Evolutionary conservation across 176 grass and related monocot species (phyloP).

Genomic region (Oryza officinalis): DNA sequence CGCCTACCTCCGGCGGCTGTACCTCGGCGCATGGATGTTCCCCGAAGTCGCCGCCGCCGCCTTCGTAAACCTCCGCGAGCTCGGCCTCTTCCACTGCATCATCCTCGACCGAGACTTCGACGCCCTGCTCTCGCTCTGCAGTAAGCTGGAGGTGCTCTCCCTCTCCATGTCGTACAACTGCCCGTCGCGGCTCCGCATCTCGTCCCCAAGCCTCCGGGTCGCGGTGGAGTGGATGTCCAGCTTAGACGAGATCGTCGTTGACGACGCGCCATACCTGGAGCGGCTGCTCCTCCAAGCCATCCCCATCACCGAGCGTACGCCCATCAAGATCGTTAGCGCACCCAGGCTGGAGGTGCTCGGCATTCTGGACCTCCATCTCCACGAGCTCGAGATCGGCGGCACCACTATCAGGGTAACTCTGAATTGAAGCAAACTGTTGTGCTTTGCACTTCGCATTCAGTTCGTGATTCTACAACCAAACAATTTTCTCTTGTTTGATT

Average conservation of each 20-base stretch:
- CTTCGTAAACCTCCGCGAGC: conserved; percentile 31
- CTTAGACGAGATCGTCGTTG: conserved; percentile 5
- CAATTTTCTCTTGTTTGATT: not conserved
- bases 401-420: conserved; percentile 26
- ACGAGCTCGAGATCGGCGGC: conserved; percentile 32
- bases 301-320: not conserved
- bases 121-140: conserved; percentile 28
- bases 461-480: not conserved
- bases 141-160: conserved; percentile 37
- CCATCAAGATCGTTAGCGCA: conserved; percentile 19
- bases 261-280: conserved; percentile 41
- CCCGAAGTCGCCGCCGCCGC: not conserved
- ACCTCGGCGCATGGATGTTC: conserved; percentile 36
- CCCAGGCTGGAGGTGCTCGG: conserved; percentile 35
- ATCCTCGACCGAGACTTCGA: not conserved
- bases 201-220: conserved; percentile 17
- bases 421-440: not conserved
- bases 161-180: not conserved
- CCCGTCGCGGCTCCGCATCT: not conserved
- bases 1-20: conserved; percentile 32
- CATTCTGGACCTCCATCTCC: conserved; percentile 19
- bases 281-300: conserved; percentile 1
- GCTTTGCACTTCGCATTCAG: not conserved
- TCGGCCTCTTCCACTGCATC: conserved; percentile 25
- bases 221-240: not conserved